A percentile compares a stretch with the other conserved stretches of the same genome.
phyloP scores from a whole-genome alignment of 768 basidiomycete species.

The Lentinus tigrinus region DNA sequence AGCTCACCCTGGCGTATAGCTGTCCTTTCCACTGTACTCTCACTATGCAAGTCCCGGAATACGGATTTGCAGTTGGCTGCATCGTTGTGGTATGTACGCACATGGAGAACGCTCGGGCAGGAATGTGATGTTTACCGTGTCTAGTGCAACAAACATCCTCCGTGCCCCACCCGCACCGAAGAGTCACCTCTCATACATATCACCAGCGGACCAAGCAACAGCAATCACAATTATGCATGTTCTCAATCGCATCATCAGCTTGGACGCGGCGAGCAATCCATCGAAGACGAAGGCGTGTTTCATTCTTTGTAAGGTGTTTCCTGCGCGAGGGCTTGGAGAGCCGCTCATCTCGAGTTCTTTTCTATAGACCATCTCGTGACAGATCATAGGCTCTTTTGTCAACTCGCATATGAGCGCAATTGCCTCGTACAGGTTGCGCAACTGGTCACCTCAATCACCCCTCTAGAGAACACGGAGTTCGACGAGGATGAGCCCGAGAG shows the following conservation, averaged over 20 bases:
- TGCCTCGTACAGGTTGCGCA: conserved; percentile 54
- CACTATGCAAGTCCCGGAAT: conserved; percentile 56
- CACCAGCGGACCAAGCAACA: conserved; percentile 40
- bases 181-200: conserved; percentile 11
- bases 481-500: conserved; percentile 72
- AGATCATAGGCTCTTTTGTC: conserved; percentile 68
- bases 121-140: neutral
- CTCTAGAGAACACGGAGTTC: conserved; percentile 48
- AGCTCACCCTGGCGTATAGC: conserved; percentile 23
- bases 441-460: conserved; percentile 55
- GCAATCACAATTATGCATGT: conserved; percentile 68
- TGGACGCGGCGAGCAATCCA: conserved; percentile 39
- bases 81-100: conserved; percentile 55
- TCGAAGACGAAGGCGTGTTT: conserved; percentile 71
- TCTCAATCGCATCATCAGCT: conserved; percentile 57
- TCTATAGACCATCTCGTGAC: conserved; percentile 61
- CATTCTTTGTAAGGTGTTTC: conserved; percentile 55
- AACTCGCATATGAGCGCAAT: conserved; percentile 69
- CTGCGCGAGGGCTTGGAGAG: too few relatives aligned
- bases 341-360: neutral
- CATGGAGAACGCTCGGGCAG: neutral
- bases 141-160: conserved; percentile 60
- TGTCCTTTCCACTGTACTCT: conserved; percentile 44
- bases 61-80: conserved; percentile 69
- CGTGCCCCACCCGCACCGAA: conserved; percentile 40